phyloP scores from a whole-genome alignment of 129 eudicot genomes.

The Oenanthe sinensis region DNA sequence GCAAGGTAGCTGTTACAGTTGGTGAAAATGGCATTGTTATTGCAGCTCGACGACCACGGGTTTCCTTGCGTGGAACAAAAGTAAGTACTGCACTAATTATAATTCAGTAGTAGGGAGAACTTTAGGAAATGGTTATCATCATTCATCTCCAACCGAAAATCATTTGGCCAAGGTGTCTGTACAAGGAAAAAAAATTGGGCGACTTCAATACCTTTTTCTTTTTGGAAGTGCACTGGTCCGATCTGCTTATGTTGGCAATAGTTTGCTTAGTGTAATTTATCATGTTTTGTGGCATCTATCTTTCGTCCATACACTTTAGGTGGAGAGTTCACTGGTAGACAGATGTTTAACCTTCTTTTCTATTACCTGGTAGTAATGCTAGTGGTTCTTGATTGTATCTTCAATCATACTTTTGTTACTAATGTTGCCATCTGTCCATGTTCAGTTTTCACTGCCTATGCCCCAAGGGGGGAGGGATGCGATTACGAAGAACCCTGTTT shows the following conservation, averaged over 20 bases:
- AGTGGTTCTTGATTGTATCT: background rate
- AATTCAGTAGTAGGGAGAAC: background rate
- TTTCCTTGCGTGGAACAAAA: conserved; percentile 86
- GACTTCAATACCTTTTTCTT: background rate
- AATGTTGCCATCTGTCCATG: background rate
- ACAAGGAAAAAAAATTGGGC: background rate
- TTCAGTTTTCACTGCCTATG: conserved; percentile 87
- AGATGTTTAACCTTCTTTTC: background rate
- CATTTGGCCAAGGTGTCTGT: background rate
- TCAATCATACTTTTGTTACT: background rate
- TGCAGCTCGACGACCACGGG: conserved; percentile 69
- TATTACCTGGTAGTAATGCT: background rate
- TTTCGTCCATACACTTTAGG: background rate
- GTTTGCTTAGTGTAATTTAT: background rate
- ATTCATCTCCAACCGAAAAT: background rate
- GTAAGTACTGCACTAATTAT: conserved; percentile 24
- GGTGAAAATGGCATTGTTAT: conserved; percentile 81
- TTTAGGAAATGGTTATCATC: background rate
- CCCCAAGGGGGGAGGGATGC: conserved; percentile 96
- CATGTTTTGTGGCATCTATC: background rate
- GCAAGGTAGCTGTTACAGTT: conserved; percentile 93
- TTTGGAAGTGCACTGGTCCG: background rate
- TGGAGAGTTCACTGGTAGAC: background rate
- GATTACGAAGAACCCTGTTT: conserved; percentile 71
- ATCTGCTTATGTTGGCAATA: background rate